These are phyloP conservation scores for Vanrija pseudolonga DNA, from an alignment of 1,284 basidiomycete genomes.

Conservation along the genomic window DNA sequence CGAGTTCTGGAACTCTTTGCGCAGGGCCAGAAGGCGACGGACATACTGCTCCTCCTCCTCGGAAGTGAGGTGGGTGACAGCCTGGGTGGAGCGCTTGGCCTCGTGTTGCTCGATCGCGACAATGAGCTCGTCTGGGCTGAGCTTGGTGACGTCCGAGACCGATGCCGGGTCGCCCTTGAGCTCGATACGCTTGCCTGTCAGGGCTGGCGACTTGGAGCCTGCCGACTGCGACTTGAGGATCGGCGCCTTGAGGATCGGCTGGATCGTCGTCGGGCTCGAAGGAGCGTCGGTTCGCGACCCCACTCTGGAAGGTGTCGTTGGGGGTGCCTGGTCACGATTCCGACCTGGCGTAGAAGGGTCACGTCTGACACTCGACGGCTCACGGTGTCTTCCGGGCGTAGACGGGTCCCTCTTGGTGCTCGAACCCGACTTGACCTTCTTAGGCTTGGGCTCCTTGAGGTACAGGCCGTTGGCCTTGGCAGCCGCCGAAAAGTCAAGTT, in stretches of 20 bases:
- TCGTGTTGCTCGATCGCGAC: conserved; percentile 51
- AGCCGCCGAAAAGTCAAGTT: conserved; percentile 42
- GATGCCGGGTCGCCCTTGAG: conserved; percentile 24
- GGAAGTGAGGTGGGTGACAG: conserved; percentile 43
- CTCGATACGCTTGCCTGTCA: conserved; percentile 38
- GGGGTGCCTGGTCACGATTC: too few species aligned
- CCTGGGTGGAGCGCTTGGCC: conserved; percentile 40
- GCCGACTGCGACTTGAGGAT: neutral
- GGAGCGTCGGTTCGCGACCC: too few species aligned
- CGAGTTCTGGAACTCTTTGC: conserved; percentile 48
- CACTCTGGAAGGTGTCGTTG: too few species aligned
- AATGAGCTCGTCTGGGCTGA: conserved; percentile 51
- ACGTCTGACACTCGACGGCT: too few species aligned
- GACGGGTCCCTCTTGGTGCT: conserved; percentile 8
- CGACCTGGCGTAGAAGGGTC: too few species aligned
- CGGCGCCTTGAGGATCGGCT: neutral
- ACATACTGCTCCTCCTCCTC: conserved; percentile 54
- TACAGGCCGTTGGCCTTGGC: conserved; percentile 37
- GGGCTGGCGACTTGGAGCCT: conserved; percentile 31
- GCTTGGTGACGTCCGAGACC: conserved; percentile 38
- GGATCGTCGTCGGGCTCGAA: too few species aligned
- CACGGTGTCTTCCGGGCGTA: conserved; percentile 2
- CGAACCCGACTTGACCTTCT: conserved; percentile 17
- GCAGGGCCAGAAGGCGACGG: conserved; percentile 48
- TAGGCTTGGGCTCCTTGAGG: conserved; percentile 33